Base-by-base conservation (phyloP, 148 eudicot genomes). In the Cornus kousa region DNA sequence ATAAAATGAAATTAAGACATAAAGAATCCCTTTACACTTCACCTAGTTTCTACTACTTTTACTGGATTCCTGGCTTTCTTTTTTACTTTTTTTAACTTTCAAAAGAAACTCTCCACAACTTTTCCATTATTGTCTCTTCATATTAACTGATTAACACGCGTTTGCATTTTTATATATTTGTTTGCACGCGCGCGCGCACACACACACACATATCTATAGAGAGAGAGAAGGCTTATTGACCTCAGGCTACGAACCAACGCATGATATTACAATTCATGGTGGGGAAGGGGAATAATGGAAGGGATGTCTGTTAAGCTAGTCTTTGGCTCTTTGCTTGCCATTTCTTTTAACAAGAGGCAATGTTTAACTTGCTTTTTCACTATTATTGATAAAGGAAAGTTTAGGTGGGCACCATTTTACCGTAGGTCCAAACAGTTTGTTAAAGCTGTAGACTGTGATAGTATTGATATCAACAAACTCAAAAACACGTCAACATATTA, bases 1-100 rank as follows among this genome's bases (percentile, higher is more conserved):
- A 55, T 80, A 82, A 11, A 66, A 75, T 74, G 80, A 77, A 71
- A 67, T 22, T 12, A 37, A 68, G 69, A 66, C 73, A 35, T 59
- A 74, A 78, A 73, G 77, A 67, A 14, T 20, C 37, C 37, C 37
- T 35, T 37, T 50, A 22, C 46, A 64, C 60, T 55, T 77, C 23
- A 24, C 32, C 43, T 35, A 31, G 78, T 66, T 73, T 62, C 37
- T 53, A 14, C 71, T 70, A 74, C 48, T 70, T 82, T 80, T 79
- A 81, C 85, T 73, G 83, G 82, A 81, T 76, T 83, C 70, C 83
- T 79, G 85, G 85, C 16, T 62, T 33, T 79, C 32, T 39, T 82
- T 85, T 46, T 73, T 73, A 71, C 80, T 77, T 73, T 77, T 76
- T 68, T n/a, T 5, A 20, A 14, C 75, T 6, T 72, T 9, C 12